phyloP scores from a whole-genome alignment of 257 asterid genomes.

The Solanum verrucosum region DNA sequence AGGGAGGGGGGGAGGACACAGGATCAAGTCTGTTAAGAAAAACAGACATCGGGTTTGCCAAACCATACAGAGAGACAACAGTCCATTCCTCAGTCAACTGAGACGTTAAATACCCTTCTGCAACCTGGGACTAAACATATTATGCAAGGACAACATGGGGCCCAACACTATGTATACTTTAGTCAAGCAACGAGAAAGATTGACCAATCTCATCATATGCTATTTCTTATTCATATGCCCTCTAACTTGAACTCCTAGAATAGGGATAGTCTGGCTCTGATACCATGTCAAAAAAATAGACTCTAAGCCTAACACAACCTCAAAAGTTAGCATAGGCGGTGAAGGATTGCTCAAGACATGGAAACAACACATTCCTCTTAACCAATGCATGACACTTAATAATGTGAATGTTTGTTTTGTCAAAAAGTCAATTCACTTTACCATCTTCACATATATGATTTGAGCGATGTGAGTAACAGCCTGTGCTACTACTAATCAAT shows the following conservation, averaged over 20 bases:
- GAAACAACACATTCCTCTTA: background rate
- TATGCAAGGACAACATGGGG: background rate
- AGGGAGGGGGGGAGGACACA: background rate
- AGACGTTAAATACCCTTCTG: background rate
- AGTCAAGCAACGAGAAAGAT: background rate
- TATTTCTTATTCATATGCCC: background rate
- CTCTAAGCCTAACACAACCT: background rate
- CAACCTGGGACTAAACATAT: background rate
- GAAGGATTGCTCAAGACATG: background rate
- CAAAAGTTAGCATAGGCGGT: background rate
- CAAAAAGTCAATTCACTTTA: background rate
- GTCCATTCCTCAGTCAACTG: background rate
- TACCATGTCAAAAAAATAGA: background rate
- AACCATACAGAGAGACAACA: background rate
- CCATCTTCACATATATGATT: background rate
- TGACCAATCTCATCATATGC: background rate
- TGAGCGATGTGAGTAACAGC: background rate
- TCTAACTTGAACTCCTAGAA: background rate
- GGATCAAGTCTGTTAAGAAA: background rate
- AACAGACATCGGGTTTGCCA: background rate
- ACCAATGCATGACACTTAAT: background rate
- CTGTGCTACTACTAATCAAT: background rate
- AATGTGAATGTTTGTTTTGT: background rate
- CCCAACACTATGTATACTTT: background rate
- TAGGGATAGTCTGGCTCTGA: background rate